Conservation (phyloP, 352 stramenopile genomes). For the Globisporangium solare region DNA sequence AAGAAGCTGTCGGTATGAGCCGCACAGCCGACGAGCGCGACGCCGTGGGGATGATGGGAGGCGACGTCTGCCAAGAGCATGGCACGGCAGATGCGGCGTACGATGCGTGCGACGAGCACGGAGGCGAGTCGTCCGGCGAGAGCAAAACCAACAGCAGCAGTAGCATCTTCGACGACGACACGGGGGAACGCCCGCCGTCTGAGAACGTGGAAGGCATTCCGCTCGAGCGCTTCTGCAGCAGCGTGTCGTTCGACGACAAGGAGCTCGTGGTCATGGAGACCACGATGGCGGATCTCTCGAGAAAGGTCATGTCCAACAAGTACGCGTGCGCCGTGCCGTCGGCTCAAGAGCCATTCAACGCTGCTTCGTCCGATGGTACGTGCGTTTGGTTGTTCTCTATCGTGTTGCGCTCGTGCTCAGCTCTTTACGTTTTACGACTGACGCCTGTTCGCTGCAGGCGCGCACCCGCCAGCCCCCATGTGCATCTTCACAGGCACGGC, state of each 20-base stretch:
- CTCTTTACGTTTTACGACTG: too few relatives aligned
- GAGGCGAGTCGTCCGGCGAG: neutral
- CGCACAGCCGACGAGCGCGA: neutral
- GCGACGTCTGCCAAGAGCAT: neutral
- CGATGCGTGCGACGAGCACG: neutral
- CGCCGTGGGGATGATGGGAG: neutral
- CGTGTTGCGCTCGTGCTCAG: neutral
- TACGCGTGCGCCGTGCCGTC: conserved; percentile 6
- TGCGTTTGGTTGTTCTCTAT: neutral
- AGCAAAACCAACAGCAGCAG: neutral
- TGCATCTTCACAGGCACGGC: neutral
- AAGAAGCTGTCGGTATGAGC: neutral
- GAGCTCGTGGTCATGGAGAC: neutral
- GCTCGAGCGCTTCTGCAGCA: neutral
- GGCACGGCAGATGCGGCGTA: neutral
- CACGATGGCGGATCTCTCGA: neutral
- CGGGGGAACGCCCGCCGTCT: neutral
- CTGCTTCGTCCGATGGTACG: neutral
- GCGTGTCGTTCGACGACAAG: conserved; percentile 1
- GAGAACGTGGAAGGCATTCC: neutral
- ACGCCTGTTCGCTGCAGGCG: neutral
- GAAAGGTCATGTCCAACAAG: conserved; percentile 6
- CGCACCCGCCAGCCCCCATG: neutral
- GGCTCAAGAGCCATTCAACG: conserved; percentile 1
- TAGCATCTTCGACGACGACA: neutral